Base-by-base conservation (phyloP, 495 filamentous ascomycete genomes). In the Penicillium riverlandense region DNA sequence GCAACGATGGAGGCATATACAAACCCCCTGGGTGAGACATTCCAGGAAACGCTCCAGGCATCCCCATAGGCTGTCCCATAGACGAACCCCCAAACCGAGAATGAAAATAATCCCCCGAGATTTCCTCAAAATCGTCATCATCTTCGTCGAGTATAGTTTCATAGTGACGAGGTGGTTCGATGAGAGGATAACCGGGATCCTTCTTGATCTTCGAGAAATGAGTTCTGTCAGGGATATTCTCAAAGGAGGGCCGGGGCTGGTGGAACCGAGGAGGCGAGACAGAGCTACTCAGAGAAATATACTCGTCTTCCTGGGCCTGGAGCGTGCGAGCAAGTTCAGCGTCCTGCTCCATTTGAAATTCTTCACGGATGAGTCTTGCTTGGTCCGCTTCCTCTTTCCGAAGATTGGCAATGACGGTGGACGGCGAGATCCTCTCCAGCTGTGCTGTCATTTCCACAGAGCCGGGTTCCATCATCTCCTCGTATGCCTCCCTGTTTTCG, bases 261-360 rank as follows among this genome's bases (percentile, higher is more conserved):
- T 6, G 22, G 22, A 22, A 22, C 22, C 2, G 22, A 22, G 22
- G 22, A 22, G 22, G 22, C 22, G 22, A 22, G 6, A 22, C 22
- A 4, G 22, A 22, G 22, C 22, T 22, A 22, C 22, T 22, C 22
- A 22, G 22, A 22, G 22, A 22, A 22, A 6, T 22, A 22, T 22
- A 44, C 2, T 37, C 9, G 22, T 49, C 28, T 16, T 43, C 48
- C 12, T 40, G 37, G n/a, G 49, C 50, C 42, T 67, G 59, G 7
- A 80, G 45, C 35, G 43, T 58, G 28, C 69, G 66, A 42, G 75
- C 77, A 45, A 68, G 57, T 47, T 73, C 72, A 35, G 53, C 74
- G 47, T 81, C 77, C n/a, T 45, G 55, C 13, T 52, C 49, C 11
- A 52, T 16, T 27, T 52, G 54, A 12, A 47, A 50, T 9, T 48